Percentiles rank a stretch among this genome's conserved stretches.
These are phyloP conservation scores for Thelonectria blattea DNA, from an alignment of 2,329 filamentous ascomycete species.

Conservation along the genomic window DNA sequence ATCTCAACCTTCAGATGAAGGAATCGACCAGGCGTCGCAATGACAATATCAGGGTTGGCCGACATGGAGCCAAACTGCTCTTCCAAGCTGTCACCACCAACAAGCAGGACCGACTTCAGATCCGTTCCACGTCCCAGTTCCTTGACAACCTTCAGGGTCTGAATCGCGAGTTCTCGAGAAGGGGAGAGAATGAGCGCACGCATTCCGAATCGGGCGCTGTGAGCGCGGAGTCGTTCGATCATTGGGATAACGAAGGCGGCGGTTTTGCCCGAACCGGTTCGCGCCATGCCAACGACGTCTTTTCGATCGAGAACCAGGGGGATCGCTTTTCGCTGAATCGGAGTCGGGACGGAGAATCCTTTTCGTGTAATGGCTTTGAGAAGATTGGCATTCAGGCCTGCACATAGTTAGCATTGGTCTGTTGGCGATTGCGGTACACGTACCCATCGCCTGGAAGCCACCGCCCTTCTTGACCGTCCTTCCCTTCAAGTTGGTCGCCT, in stretches of 20 bases:
- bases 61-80: constrained; percentile 95
- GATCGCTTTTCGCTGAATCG: constrained; percentile 96
- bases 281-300: constrained; percentile 98
- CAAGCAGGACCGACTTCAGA: constrained; percentile 85
- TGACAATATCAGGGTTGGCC: constrained; percentile 94
- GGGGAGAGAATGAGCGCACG: constrained; percentile 89
- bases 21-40: constrained; percentile 95
- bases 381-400: constrained; percentile 78
- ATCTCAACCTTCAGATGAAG: constrained; percentile 97
- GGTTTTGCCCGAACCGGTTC: constrained; percentile 98
- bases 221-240: constrained; percentile 90
- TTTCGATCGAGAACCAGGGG: constrained; percentile 86
- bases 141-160: constrained; percentile 96
- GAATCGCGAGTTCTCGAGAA: constrained; percentile 90
- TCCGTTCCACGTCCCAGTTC: constrained; percentile 91
- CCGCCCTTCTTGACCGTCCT: constrained; percentile 92
- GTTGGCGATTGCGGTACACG: constrained; percentile 22
- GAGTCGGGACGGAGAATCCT: constrained; percentile 94
- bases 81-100: constrained; percentile 94
- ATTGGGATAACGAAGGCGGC: constrained; percentile 98
- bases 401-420: constrained; percentile 20
- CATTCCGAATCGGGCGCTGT: constrained; percentile 85
- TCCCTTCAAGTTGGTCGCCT: constrained; percentile 80
- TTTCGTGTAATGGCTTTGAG: constrained; percentile 92
- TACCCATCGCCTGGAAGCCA: constrained; percentile 94